phyloP scores from a whole-genome alignment of 169 alveolate species.

The Plasmodium relictum region DNA sequence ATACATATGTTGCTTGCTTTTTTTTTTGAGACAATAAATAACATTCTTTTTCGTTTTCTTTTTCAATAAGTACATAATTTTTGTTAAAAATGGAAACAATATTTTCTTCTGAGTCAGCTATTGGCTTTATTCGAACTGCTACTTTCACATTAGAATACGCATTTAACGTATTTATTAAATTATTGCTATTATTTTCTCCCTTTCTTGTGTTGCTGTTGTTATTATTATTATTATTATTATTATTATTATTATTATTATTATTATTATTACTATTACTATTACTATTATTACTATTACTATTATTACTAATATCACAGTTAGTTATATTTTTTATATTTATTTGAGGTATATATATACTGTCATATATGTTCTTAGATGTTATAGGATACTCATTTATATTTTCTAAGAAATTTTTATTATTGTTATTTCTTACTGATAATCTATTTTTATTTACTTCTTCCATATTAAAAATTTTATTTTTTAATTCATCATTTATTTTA shows the following conservation, averaged over 20 bases:
- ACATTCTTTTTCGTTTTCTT: slow-evolving; percentile 78
- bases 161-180: slow-evolving; percentile 45
- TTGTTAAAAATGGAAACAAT: slow-evolving; percentile 73
- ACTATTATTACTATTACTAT: not conserved
- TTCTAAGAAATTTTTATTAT: slow-evolving; percentile 17
- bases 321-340: slow-evolving; percentile 48
- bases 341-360: slow-evolving; percentile 76
- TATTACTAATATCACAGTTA: not conserved
- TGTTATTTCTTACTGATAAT: slow-evolving; percentile 6
- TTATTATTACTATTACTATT: not conserved
- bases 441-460: slow-evolving; percentile 13
- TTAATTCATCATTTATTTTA: not conserved
- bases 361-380: slow-evolving; percentile 74
- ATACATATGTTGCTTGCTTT: slow-evolving; percentile 89
- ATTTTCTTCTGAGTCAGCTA: slow-evolving; percentile 58
- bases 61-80: slow-evolving; percentile 63
- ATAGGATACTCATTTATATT: slow-evolving; percentile 61
- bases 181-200: slow-evolving; percentile 20
- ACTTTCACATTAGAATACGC: slow-evolving; percentile 74
- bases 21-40: slow-evolving; percentile 86
- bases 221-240: not conserved
- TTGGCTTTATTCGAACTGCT: slow-evolving; percentile 75
- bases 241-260: not conserved
- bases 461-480: slow-evolving; percentile 20
- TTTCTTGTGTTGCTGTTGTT: not conserved